phyloP scores from a whole-genome alignment of 371 early-diverging fungal genomes.

The Cokeromyces recurvatus region DNA sequence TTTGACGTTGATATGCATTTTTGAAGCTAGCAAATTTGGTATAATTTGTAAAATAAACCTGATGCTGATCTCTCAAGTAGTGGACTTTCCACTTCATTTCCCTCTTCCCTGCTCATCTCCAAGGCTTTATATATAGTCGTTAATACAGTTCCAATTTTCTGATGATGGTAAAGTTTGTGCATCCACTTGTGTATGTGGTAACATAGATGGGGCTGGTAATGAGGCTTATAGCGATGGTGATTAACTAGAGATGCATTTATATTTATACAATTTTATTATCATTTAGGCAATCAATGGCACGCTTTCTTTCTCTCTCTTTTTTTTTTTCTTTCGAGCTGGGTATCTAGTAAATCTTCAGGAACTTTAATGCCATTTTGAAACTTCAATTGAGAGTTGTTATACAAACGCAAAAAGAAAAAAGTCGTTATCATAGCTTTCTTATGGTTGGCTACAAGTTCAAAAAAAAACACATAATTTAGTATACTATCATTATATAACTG shows the following conservation, averaged over 20 bases:
- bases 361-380: constrained; percentile 4
- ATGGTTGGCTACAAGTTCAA: neutral
- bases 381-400: constrained; percentile 3
- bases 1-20: constrained; percentile 9
- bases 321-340: too few species aligned
- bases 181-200: neutral
- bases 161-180: neutral
- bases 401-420: constrained; percentile 2
- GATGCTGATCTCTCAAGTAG: constrained; percentile 2
- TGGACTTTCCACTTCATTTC: constrained; percentile 13
- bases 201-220: neutral
- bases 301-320: too few species aligned
- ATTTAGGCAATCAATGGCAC: constrained; percentile 11
- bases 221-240: neutral
- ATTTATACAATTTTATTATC: constrained; percentile 3
- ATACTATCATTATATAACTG: constrained; percentile 5
- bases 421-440: neutral
- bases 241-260: constrained; percentile 6
- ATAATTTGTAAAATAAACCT: constrained; percentile 7
- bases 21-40: constrained; percentile 1
- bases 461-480: neutral
- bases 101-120: too few species aligned
- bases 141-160: constrained; percentile 8
- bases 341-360: constrained; percentile 3
- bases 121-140: neutral